Base-by-base conservation (phyloP, 2,329 filamentous ascomycete species). In the Capronia coronata region DNA sequence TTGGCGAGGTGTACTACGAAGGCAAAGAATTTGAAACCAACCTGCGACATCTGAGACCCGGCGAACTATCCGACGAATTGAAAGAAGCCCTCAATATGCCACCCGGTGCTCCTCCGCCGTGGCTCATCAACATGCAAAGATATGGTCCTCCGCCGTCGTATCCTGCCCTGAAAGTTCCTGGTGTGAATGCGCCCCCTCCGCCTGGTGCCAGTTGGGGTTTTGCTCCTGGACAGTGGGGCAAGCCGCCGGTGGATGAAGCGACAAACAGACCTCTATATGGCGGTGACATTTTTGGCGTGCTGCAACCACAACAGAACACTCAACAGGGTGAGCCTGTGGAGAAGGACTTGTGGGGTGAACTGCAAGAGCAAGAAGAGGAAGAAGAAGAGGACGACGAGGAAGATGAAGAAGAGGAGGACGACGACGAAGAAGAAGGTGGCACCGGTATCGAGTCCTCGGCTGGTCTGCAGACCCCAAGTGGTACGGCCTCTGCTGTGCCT, bases 1-100 rank as follows among this genome's bases (percentile, higher is more conserved):
- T 95, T 61, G 93, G 93, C 34, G 93, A 98, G 68, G 90, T 98
- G n/a, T 98, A 98, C 69, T 97, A 97, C 67, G 93, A 98, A 69
- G 93, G 93, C 65, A 98, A 98, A 68, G 93, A 98, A 66, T 93
- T 87, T 64, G 93, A 98, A 69, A 95, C 93, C 1, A 94, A 97
- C 65, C 78, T 94, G 56, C 84, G 87, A 61, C 87, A 96, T 69
- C 79, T 96, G 52, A 83, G 89, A 57, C 87, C 93, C 1, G 93
- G 93, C 29, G 90, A 97, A 61, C 69, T 97, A 42, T 93, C 84
- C 60, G 88, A 97, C 48, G 83, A 87, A 60, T 77, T 96, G 34
- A 91, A 87, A 63, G 91, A 97, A 64, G 91, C 93, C 3, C 78
- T 98, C 1, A 93, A 88, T 61, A 97, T 98, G 73, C 87, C 89